Conservation (phyloP, 2,329 filamentous ascomycete genomes). For the Cyphellophora attinorum region DNA sequence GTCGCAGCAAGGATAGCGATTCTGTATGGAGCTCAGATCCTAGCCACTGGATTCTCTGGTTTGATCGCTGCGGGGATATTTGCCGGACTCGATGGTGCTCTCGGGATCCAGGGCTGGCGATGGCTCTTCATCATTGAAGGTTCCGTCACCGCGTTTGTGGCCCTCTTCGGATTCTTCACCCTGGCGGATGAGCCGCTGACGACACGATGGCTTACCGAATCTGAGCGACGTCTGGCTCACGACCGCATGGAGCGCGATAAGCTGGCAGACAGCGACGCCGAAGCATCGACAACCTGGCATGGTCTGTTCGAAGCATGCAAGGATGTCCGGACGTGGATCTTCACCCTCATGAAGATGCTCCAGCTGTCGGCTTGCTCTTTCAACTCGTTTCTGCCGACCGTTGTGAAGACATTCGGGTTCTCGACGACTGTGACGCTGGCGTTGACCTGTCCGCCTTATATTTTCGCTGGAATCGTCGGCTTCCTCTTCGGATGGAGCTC, state of each 20-base stretch:
- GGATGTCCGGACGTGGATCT: conserved; percentile 23
- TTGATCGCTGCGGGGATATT: conserved; percentile 51
- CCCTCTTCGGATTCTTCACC: conserved; percentile 29
- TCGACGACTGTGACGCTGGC: conserved; percentile 39
- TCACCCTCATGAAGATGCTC: conserved; percentile 34
- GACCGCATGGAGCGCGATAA: conserved; percentile 35
- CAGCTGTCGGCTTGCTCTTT: conserved; percentile 34
- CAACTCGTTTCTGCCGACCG: conserved; percentile 36
- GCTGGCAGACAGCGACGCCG: conserved; percentile 31
- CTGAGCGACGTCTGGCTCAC: conserved; percentile 32
- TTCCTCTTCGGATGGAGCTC: conserved; percentile 16
- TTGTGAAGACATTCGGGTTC: conserved; percentile 40
- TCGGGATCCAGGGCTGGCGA: conserved; percentile 49
- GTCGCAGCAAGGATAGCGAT: conserved; percentile 44
- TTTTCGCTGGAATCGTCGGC: conserved; percentile 18
- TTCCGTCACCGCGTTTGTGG: conserved; percentile 34
- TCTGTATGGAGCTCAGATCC: conserved; percentile 50
- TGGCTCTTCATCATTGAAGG: conserved; percentile 54
- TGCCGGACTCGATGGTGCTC: conserved; percentile 46
- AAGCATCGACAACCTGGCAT: conserved; percentile 27
- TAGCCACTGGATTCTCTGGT: conserved; percentile 52
- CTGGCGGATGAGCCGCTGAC: conserved; percentile 34
- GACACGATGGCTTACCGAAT: conserved; percentile 20
- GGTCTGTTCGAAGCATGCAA: conserved; percentile 32
- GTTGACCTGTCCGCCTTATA: conserved; percentile 32